phyloP scores from a whole-genome alignment of 257 asterid species.

The Capsicum baccatum region DNA sequence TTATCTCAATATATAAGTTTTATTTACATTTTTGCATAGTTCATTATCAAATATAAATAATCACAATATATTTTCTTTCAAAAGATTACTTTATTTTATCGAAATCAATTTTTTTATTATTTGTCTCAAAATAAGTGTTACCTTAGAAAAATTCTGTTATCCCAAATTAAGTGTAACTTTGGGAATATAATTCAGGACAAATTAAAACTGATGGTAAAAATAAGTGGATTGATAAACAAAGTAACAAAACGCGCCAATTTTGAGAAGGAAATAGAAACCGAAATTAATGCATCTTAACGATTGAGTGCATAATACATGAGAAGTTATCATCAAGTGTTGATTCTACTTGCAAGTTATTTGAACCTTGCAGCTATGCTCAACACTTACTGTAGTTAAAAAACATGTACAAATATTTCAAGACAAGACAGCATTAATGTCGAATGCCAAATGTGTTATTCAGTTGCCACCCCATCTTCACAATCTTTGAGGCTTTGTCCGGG shows the following conservation, averaged over 20 bases:
- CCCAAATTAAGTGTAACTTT: too few species aligned
- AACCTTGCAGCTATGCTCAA: not conserved
- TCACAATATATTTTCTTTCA: not conserved
- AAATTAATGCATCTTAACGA: not conserved
- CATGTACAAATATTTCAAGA: constrained; percentile 8
- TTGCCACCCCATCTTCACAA: constrained; percentile 36
- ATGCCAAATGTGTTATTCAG: constrained; percentile 20
- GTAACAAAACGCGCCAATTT: not conserved
- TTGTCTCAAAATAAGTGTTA: too few species aligned
- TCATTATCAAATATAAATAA: not conserved
- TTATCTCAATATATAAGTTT: not conserved
- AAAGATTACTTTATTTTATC: not conserved
- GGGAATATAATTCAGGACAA: too few species aligned
- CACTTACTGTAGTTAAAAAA: not conserved
- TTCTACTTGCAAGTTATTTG: not conserved
- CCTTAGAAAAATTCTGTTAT: too few species aligned
- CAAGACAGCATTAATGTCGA: not conserved
- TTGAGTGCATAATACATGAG: not conserved
- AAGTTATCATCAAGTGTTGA: not conserved
- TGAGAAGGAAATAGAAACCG: not conserved
- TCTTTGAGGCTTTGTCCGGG: constrained; percentile 51
- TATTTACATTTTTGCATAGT: not conserved
- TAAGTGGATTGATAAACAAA: not conserved
- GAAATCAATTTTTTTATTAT: not conserved
- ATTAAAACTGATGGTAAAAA: too few species aligned